Evolutionary conservation across 371 early-diverging fungal species (phyloP).

Genomic region (Phascolomyces articulosus): DNA sequence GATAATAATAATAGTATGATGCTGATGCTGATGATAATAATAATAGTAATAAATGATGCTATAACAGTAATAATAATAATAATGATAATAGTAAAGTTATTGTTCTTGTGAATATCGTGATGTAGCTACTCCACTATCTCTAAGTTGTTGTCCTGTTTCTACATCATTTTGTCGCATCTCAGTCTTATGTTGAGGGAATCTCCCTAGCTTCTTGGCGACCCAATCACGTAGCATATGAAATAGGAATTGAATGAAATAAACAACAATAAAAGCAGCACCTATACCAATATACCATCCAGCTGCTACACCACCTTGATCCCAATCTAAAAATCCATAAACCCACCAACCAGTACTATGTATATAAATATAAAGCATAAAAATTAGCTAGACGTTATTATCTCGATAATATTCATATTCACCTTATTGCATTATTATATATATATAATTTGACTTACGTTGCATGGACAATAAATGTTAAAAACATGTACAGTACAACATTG

Average conservation of each 20-base stretch:
- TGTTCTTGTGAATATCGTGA: neutral
- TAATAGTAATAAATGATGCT: no score
- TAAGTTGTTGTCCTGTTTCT: neutral
- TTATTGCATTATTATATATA: no score
- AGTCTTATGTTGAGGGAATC: neutral
- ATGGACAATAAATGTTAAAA: constrained; percentile 51
- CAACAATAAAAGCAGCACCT: constrained; percentile 32
- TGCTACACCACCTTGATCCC: constrained; percentile 47
- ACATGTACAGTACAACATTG: constrained; percentile 54
- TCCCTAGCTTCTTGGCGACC: constrained; percentile 14
- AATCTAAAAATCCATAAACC: constrained; percentile 58
- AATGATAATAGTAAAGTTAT: no score
- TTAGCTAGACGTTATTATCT: neutral
- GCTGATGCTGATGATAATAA: no score
- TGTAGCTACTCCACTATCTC: neutral
- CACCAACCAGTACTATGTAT: constrained; percentile 27
- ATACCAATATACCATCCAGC: constrained; percentile 49
- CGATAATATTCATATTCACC: no score
- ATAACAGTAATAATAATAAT: no score
- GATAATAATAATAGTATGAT: no score
- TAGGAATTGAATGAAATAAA: constrained; percentile 38
- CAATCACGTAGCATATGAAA: constrained; percentile 43
- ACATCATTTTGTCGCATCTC: neutral
- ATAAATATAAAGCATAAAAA: neutral
- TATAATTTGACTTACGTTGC: constrained; percentile 28